Base-by-base conservation (phyloP, 257 asterid species). In the Nicotiana undulata region DNA sequence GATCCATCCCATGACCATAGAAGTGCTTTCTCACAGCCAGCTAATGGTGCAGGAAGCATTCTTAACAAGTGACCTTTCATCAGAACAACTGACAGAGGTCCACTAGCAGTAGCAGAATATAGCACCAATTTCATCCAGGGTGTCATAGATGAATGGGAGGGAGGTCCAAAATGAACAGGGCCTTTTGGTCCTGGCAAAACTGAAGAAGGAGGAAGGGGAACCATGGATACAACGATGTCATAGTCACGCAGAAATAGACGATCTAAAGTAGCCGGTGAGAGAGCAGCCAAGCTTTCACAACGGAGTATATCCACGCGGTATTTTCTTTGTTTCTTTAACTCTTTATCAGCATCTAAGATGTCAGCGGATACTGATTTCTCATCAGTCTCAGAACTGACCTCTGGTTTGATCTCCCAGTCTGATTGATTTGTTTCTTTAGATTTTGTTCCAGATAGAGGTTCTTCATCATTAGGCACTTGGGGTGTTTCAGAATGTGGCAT, bases 1-100 rank as follows among this genome's bases (percentile, higher is more conserved):
- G 97, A 93, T 81, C 98, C 98, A 89, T 96, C 99, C 99, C 99
- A 96, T 75, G 99, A 94, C 99, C 99, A 94, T 81, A 96, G 68
- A 52, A 94, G 90, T 68, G 99, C 99, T 85, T 94, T 96, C 86
- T 96, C 97, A 83, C 99, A 96, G 81, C 97, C 98, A 85, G 98
- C 95, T 87, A 96, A 89, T 79, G 99, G 98, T 32, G 97, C 99
- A 75, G 99, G 99, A 83, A 96, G 99, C 87, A 90, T 84, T 88
- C 99, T 91, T 82, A 96, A 86, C 79, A 96, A 91, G 75, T 96
- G 99, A 75, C 99, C 99, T 88, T 96, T 94, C 92, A 94, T 91
- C 86, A 96, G 82, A 89, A 92, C 97, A 87, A 96, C 97, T 79
- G 99, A 96, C 83, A 96, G 90, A 80, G 99, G 99, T 77, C 99